Evolutionary conservation across 2,329 filamentous ascomycete genomes (phyloP).

Genomic region (Balansia obtecta): DNA sequence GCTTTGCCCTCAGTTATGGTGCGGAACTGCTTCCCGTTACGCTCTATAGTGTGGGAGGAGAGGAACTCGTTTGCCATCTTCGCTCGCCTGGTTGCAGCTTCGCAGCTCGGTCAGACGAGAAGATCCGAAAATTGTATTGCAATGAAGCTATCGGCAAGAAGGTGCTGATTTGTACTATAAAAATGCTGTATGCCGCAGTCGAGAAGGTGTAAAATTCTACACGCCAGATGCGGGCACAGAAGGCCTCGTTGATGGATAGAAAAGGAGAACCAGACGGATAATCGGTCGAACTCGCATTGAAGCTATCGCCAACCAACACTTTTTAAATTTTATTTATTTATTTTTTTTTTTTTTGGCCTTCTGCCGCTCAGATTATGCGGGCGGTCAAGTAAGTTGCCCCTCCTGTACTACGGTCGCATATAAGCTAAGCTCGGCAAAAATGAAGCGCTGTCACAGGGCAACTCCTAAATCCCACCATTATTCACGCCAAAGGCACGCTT

Average conservation of each 20-base stretch:
- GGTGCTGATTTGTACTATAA: background rate
- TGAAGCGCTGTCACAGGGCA: too few species aligned
- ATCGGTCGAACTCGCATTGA: background rate
- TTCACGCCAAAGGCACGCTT: too few species aligned
- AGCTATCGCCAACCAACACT: constrained; percentile 1
- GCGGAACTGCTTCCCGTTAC: constrained; percentile 36
- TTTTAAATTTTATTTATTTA: too few species aligned
- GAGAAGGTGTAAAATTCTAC: background rate
- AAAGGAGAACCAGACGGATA: too few species aligned
- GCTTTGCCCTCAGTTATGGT: constrained; percentile 44
- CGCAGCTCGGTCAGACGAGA: background rate
- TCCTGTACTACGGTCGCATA: background rate
- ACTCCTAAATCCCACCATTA: too few species aligned
- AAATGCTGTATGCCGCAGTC: background rate
- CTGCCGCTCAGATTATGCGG: constrained; percentile 9
- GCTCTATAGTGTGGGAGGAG: constrained; percentile 14
- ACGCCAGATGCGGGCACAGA: background rate
- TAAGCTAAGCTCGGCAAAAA: too few species aligned
- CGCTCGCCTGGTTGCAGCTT: constrained; percentile 3
- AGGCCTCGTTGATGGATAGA: too few species aligned
- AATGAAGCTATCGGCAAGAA: background rate
- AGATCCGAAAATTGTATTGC: constrained; percentile 3
- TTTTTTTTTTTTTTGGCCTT: constrained; percentile 15
- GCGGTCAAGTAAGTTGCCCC: constrained; percentile 9
- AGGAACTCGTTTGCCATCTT: constrained; percentile 10